Base-by-base conservation (phyloP, 2,329 filamentous ascomycete species). In the Aspergillus udagawae region DNA sequence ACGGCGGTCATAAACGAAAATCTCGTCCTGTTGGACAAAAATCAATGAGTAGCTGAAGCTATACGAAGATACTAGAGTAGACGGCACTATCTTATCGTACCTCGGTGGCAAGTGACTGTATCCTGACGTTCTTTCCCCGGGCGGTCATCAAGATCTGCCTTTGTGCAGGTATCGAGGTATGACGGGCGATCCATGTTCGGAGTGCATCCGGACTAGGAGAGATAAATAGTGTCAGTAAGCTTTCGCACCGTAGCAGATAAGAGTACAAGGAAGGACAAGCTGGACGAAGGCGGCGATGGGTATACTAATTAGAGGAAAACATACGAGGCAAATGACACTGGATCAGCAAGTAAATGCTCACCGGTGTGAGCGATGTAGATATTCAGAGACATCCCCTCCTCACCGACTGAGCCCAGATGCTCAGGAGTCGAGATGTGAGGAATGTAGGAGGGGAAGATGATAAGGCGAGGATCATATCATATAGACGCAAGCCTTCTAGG, bases 281-380 rank as follows among this genome's bases (percentile, higher is more conserved):
- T 47, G 35, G 51, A 45, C 50, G 47, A 32, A 42, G 41, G 41
- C 47, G 42, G 28, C 42, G 45, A 51, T 41, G 21, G 21, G 21
- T 49, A 44, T 48, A 51, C 38, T 55, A 14, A 38, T 29, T 44
- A 49, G 25, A 45, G 23, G 51, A 57, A 53, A 56, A 80, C 86
- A 67, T 80, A 91, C 88, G 87, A 89, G 66, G 83, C 82, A 76
- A 93, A 89, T 71, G 86, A 84, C 63, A 86, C 82, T 65, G 87
- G 85, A 78, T 96, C 90, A 74, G 90, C 84, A 74, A 87, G 83
- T 72, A 96, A 83, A 78, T 88, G 88, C 82, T 91, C 88, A 81
- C 93, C 93, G 77, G 90, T 92, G 79, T 96, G 92, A 83, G 91
- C 92, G 73, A 96, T 88, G 81, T 91, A 90, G 77, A 96, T 87